Base-by-base conservation (phyloP, 192 early-diverging fungal genomes). In the Coemansia nantahalensis region DNA sequence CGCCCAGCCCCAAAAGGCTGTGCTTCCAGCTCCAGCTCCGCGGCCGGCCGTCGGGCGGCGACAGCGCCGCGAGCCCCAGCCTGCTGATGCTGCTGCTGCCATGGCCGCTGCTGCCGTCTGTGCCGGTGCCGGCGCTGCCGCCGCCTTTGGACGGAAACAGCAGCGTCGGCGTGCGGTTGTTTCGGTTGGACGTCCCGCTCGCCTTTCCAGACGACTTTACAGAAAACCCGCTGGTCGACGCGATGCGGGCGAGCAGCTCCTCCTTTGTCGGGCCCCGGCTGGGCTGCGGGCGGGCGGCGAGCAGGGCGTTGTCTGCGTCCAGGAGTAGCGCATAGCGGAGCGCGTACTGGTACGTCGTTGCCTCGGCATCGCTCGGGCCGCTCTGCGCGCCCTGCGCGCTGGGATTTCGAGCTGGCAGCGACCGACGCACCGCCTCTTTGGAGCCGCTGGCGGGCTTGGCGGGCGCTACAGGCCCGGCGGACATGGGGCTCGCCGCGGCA, bases 331-430 rank as follows among this genome's bases (percentile, higher is more conserved):
- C 75, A 31, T 71, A 72, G 13, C 75, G 55, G n/a, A 78, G 63
- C 22, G 68, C 75, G 40, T 78, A 78, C 45, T 78, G 75, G 52
- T 78, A 78, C 4, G 75, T 59, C 26, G 66, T 68, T 14, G 48
- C 44, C 21, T 60, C 62, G 15, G 40, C 48, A 13, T 61, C 67
- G 44, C 21, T 32, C 5, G 31, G 31, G 31, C 9, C 8, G 31
- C 4, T 3, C 8, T 32, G 10, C 31, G 1, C 8, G 31, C 10
- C 10, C 8, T 7, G 26, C 4, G 26, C 7, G 26, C 26, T 3
- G 26, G 26, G 7, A 5, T 28, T 28, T 3, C 4, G 4, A 28
- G 26, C 26, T 5, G 26, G 26, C 26, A 7, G 26, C 26, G 26
- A n/a, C n/a, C n/a, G n/a, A n/a, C n/a, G n/a, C n/a, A n/a, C n/a